Evolutionary conservation across 2,329 filamentous ascomycete species (phyloP), one percentile per base, ranked within the genome.

Genomic region (Trichoderma oligosporum): DNA sequence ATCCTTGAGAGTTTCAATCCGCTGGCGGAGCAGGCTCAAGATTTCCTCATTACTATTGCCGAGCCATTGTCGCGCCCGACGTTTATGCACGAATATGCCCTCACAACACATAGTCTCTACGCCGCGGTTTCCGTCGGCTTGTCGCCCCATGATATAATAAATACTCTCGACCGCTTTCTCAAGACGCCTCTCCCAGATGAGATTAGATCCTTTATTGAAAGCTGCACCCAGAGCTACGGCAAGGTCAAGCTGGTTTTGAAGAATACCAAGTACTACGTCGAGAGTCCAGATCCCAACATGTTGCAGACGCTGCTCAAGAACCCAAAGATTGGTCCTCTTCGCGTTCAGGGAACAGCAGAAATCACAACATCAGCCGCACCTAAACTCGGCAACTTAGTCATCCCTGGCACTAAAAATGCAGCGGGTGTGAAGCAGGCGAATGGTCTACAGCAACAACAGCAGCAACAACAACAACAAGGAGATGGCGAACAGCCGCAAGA

Each of bases 201-300:
- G 46, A 89, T 97, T 60, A 82, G 86, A 60, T 78, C 83, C 7
- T 97, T 93, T 70, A 93, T 93, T 63, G 75, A 74, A 24, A 85
- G 85, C 60, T 94, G 91, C 61, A 96, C 91, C 5, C 86, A 89
- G 62, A 94, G 89, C 52, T 97, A 94, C 69, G 94, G 94, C 62
- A 97, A 97, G 73, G 91, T 97, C 56, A 94, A 96, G 71, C 83
- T 97, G 53, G 94, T 97, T 42, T 74, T 97, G 61, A 96, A 96
- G 71, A 89, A 97, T 66, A 97, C 93, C 61, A 89, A 90, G 63
- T 97, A 96, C 72, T 97, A 88, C 65, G 86, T 97, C 60, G 94
- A 99, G 73, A 97, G 89, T 66, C 87, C 89, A 18, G 93, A 97
- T 71, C 87, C 91, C 11, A 81, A 86, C 9, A 89, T 97, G 69